Percentiles rank a stretch among this genome's conserved stretches.
Evolutionary conservation across 129 eudicot genomes (phyloP).

Genomic region (Pittosporum tobira): DNA sequence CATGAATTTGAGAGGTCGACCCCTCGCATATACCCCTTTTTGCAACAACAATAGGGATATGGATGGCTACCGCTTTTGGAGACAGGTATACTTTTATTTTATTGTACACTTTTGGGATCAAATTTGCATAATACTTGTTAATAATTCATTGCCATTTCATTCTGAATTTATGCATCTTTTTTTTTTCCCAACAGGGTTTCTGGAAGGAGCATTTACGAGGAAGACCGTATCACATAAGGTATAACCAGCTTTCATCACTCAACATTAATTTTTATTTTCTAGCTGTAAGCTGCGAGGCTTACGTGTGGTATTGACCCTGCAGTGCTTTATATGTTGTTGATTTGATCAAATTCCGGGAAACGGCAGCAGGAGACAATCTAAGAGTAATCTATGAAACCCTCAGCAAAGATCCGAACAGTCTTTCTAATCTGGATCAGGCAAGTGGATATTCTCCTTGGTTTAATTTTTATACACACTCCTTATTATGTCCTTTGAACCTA

Average conservation of each 20-base stretch:
- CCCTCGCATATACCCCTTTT: conserved; percentile 94
- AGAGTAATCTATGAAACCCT: conserved; percentile 88
- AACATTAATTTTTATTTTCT: too few relatives aligned
- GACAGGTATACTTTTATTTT: conserved; percentile 47
- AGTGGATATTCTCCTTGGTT: too few relatives aligned
- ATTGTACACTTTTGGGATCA: background rate
- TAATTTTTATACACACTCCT: too few relatives aligned
- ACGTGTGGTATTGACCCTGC: conserved; percentile 18
- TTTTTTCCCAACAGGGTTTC: conserved; percentile 68
- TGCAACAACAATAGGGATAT: conserved; percentile 91
- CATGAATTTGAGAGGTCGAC: conserved; percentile 88
- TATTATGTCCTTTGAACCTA: too few relatives aligned
- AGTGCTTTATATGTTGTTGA: conserved; percentile 97
- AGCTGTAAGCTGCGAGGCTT: background rate
- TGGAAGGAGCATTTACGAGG: conserved; percentile 98
- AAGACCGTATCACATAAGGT: conserved; percentile 95
- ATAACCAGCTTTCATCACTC: background rate
- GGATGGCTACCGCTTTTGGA: conserved; percentile 98
- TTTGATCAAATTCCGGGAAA: conserved; percentile 78
- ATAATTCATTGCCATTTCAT: too few relatives aligned
- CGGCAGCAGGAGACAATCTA: conserved; percentile 94
- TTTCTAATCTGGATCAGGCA: conserved; percentile 95
- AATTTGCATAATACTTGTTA: too few relatives aligned
- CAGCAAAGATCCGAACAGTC: conserved; percentile 98
- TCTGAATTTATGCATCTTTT: conserved; percentile 3